A percentile compares a stretch with the other conserved stretches of the same genome.
phyloP scores from a whole-genome alignment of 345 rosid genomes.

The Lenwebbia sp. region DNA sequence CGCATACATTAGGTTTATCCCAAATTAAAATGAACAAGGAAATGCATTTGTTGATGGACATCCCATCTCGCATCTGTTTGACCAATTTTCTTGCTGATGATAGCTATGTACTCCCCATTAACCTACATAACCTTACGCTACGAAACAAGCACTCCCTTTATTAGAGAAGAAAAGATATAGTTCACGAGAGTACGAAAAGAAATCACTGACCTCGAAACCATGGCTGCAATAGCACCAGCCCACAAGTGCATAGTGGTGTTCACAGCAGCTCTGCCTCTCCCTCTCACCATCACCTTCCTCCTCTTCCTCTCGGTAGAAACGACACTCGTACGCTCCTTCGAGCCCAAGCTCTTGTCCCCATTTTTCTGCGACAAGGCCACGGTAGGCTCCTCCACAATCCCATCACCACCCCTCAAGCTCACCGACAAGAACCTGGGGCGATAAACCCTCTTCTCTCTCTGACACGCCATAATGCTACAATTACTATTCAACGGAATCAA shows the following conservation, averaged over 20 bases:
- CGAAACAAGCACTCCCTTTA: background rate
- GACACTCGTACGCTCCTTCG: background rate
- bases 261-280: slow-evolving; percentile 31
- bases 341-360: background rate
- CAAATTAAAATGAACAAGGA: background rate
- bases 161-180: background rate
- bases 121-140: background rate
- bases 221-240: slow-evolving; percentile 88
- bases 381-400: slow-evolving; percentile 30
- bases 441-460: slow-evolving; percentile 1
- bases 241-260: slow-evolving; percentile 77
- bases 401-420: slow-evolving; percentile 51
- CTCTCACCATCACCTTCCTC: slow-evolving; percentile 6
- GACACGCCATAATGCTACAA: slow-evolving; percentile 7
- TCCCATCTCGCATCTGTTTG: background rate
- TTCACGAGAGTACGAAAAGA: background rate
- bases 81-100: background rate
- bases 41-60: background rate
- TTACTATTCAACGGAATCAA: background rate
- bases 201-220: slow-evolving; percentile 63
- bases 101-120: background rate
- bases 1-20: background rate
- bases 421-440: slow-evolving; percentile 41
- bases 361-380: slow-evolving; percentile 20
- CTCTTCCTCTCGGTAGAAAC: background rate